Base-by-base conservation (phyloP, 1,284 basidiomycete genomes). In the Cutaneotrichosporon spelunceum region DNA sequence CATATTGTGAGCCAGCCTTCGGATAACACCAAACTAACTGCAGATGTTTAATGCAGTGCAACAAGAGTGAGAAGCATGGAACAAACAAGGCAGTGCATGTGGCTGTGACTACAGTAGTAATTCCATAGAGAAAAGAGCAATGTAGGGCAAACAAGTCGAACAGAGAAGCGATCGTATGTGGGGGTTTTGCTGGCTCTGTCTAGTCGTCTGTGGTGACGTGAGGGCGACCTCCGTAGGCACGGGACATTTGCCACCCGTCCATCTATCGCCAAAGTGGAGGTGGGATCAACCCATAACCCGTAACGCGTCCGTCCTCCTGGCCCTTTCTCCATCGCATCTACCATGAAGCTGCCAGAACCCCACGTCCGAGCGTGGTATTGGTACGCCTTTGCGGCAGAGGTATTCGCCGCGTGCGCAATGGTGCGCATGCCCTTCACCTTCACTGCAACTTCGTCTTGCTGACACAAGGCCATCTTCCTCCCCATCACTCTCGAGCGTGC, bases 1-100 rank as follows among this genome's bases (percentile, higher is more conserved):
- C 90, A 1, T 95, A 95, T 72, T 94, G 90, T 90, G 75, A 75
- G 78, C n/a, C 21, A 21, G 11, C 2, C 33, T 21, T 9, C 29
- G 52, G 27, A 11, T 1, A 8, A 8, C 27, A 19, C 23, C 3
- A 10, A 26, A 34, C 34, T 53, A 13, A 53, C 52, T 10, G 34
- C 33, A 53, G 52, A 53, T 53, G 52, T 53, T n/a, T 53, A 26
- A 53, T 16, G n/a, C n/a, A 26, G 26, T 10, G 33, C 19, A n/a
- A 21, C 34, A 23, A 53, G 23, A 53, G 21, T n/a, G 13, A 26
- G 23, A 33, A 53, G 34, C 10, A 19, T 39, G 21, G 34, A 33
- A 42, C 19, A 53, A 53, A 34, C 23, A 53, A 33, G 0, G 33
- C 19, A 53, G 24, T 36, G 30, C 50, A 36, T 36, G 23, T 33